phyloP scores from a whole-genome alignment of 164 flowering plant genomes.

The Nymphaea colorata region DNA sequence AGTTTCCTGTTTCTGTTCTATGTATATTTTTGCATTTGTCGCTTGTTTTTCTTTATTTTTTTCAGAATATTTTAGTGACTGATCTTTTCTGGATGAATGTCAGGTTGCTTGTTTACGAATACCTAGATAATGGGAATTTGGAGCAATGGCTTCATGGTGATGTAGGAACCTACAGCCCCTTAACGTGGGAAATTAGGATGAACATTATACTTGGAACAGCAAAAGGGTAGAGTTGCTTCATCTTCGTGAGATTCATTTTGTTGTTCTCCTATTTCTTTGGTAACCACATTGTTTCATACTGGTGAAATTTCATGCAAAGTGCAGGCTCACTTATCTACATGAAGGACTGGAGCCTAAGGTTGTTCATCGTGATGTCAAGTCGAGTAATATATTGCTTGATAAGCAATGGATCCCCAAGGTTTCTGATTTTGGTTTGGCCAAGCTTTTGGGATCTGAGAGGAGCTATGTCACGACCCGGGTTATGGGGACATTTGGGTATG shows the following conservation, averaged over 20 bases:
- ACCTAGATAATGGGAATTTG: slow-evolving; percentile 72
- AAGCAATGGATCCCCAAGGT: slow-evolving; percentile 77
- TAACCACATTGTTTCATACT: not conserved
- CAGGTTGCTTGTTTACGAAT: slow-evolving; percentile 87
- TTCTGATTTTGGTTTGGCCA: slow-evolving; percentile 85
- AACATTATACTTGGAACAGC: slow-evolving; percentile 72
- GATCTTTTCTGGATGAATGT: too few species aligned
- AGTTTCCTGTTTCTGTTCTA: too few species aligned
- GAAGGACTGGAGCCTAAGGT: slow-evolving; percentile 94
- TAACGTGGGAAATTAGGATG: slow-evolving; percentile 79
- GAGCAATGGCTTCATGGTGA: slow-evolving; percentile 92
- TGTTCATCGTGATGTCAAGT: slow-evolving; percentile 80
- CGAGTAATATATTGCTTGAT: slow-evolving; percentile 80
- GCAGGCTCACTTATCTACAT: slow-evolving; percentile 67
- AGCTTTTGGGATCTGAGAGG: slow-evolving; percentile 69
- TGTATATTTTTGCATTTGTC: not conserved
- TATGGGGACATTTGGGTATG: slow-evolving; percentile 89
- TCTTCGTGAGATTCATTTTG: not conserved
- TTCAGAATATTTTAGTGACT: not conserved
- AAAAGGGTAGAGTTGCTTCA: slow-evolving; percentile 45
- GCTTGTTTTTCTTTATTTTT: not conserved
- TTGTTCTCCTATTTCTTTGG: not conserved
- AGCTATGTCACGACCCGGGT: slow-evolving; percentile 85
- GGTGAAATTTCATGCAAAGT: not conserved
- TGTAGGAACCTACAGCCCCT: slow-evolving; percentile 59